phyloP scores from a whole-genome alignment of 2,329 filamentous ascomycete genomes.

The Cucurbitaria berberidis region DNA sequence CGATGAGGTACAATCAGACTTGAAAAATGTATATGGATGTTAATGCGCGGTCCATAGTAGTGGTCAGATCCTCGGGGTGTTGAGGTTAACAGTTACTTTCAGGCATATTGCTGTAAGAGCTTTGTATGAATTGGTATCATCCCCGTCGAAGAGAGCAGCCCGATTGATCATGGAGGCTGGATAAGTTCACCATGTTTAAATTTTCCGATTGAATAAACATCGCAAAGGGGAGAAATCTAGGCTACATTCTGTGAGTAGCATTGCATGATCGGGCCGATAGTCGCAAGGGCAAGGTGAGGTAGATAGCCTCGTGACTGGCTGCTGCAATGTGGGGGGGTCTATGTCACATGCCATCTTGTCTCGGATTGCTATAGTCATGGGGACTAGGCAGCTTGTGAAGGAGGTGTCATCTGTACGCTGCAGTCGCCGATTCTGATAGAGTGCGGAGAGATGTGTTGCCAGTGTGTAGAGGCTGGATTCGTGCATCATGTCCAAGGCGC shows the following conservation, averaged over 20 bases:
- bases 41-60: neutral
- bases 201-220: neutral
- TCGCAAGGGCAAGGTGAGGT: conserved; percentile 12
- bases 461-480: neutral
- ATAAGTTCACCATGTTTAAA: neutral
- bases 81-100: neutral
- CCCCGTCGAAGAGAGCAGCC: neutral
- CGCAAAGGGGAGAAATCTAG: neutral
- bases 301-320: neutral
- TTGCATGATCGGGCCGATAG: conserved; percentile 8
- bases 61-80: neutral
- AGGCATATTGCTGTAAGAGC: neutral
- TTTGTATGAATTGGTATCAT: neutral
- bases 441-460: conserved; percentile 7
- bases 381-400: conserved; percentile 19
- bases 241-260: neutral
- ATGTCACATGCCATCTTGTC: conserved; percentile 32
- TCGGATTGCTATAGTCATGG: conserved; percentile 22
- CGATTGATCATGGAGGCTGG: neutral
- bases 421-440: conserved; percentile 5
- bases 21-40: neutral
- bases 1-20: neutral
- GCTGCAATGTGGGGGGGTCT: conserved; percentile 25
- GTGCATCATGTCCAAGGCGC: neutral
- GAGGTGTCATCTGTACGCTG: conserved; percentile 30